Evolutionary conservation across 2,329 filamentous ascomycete genomes (phyloP).

Genomic region (Lecanicillium sp.): DNA sequence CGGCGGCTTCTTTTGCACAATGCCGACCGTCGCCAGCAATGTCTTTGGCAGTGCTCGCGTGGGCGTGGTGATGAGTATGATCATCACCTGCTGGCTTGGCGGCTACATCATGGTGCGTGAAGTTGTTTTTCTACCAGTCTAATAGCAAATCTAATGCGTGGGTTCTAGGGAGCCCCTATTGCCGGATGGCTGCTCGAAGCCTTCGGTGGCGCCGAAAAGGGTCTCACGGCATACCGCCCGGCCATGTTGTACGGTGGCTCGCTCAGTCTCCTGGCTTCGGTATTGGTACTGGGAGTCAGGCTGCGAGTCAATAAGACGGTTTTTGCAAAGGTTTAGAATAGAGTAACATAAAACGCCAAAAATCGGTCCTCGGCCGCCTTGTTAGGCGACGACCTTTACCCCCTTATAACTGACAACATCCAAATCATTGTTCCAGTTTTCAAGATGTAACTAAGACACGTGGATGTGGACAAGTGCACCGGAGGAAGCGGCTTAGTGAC

Average conservation of each 20-base stretch:
- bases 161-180: slow-evolving; percentile 48
- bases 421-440: no score
- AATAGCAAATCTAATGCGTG: background rate
- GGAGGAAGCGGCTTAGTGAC: no score
- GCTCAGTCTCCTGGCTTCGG: slow-evolving; percentile 40
- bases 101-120: slow-evolving; percentile 52
- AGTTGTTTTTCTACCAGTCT: background rate
- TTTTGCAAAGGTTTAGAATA: slow-evolving; percentile 23
- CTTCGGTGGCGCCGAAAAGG: slow-evolving; percentile 43
- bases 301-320: slow-evolving; percentile 35
- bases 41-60: slow-evolving; percentile 51
- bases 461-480: no score
- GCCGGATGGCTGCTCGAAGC: slow-evolving; percentile 54
- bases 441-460: no score
- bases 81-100: slow-evolving; percentile 53
- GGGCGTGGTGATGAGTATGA: slow-evolving; percentile 55
- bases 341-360: background rate
- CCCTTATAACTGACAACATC: no score
- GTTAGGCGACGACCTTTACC: no score
- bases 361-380: no score
- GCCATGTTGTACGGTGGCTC: slow-evolving; percentile 58
- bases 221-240: slow-evolving; percentile 48
- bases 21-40: slow-evolving; percentile 56
- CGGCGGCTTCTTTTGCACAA: slow-evolving; percentile 57
- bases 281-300: slow-evolving; percentile 36